phyloP scores from a whole-genome alignment of 768 basidiomycete genomes.

The Dioszegia hungarica region DNA sequence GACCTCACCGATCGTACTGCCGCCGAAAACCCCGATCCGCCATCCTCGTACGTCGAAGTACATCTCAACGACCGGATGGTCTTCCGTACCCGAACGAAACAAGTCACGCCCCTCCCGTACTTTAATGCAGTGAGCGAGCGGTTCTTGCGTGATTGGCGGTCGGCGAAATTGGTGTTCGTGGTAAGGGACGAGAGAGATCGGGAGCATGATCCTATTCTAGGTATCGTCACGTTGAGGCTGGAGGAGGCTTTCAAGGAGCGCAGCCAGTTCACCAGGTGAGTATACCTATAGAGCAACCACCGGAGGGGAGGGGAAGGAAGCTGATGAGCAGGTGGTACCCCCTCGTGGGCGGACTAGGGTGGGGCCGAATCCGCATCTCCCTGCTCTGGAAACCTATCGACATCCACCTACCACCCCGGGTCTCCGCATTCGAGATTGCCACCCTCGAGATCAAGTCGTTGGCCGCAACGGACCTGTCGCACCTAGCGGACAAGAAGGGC shows the following conservation, averaged over 20 bases:
- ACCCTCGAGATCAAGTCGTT: slow-evolving; percentile 37
- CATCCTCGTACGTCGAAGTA: slow-evolving; percentile 47
- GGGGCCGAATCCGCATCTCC: slow-evolving; percentile 44
- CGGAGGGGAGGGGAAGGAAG: background rate
- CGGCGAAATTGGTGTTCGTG: slow-evolving; percentile 42
- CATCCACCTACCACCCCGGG: slow-evolving; percentile 33
- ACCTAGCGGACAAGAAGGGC: slow-evolving; percentile 15
- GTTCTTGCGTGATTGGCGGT: slow-evolving; percentile 48
- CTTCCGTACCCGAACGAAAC: slow-evolving; percentile 47
- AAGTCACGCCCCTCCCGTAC: slow-evolving; percentile 45
- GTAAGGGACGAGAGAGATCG: slow-evolving; percentile 48
- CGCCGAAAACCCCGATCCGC: slow-evolving; percentile 38
- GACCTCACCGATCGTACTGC: slow-evolving; percentile 34
- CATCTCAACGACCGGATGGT: slow-evolving; percentile 47
- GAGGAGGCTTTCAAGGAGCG: slow-evolving; percentile 32
- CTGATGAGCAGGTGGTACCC: slow-evolving; percentile 34
- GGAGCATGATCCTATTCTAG: slow-evolving; percentile 48
- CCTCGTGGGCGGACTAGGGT: slow-evolving; percentile 45
- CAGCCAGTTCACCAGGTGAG: slow-evolving; percentile 34
- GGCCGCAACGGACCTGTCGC: slow-evolving; percentile 14
- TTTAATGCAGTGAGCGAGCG: slow-evolving; percentile 48
- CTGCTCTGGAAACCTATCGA: slow-evolving; percentile 49
- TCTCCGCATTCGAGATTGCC: slow-evolving; percentile 45
- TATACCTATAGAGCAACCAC: slow-evolving; percentile 6
- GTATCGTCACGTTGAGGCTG: slow-evolving; percentile 38